phyloP scores from a whole-genome alignment of 805 yeast species.

The Hanseniaspora valbyensis region DNA sequence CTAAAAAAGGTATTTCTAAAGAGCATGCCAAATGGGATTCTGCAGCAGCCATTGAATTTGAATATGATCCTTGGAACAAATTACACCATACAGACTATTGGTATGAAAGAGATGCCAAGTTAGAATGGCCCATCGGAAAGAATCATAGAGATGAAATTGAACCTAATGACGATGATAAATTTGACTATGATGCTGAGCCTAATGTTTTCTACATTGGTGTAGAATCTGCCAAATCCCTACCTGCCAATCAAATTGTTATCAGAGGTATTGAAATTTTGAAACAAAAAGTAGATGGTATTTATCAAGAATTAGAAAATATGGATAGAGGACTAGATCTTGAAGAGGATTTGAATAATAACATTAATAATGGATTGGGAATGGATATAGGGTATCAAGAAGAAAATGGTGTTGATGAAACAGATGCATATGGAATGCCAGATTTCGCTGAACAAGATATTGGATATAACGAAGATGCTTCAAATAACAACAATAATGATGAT shows the following conservation, averaged over 20 bases:
- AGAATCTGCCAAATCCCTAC: conserved; percentile 82
- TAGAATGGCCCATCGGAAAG: conserved; percentile 85
- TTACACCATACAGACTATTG: conserved; percentile 90
- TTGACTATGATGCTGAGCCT: conserved; percentile 78
- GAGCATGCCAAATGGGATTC: conserved; percentile 99
- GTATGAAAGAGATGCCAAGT: conserved; percentile 81
- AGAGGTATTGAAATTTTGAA: conserved; percentile 79
- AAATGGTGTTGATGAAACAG: conserved; percentile 20
- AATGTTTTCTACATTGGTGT: conserved; percentile 73
- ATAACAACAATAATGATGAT: conserved; percentile 21
- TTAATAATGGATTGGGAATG: conserved; percentile 39
- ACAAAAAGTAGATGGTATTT: conserved; percentile 83
- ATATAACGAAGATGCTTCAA: conserved; percentile 22
- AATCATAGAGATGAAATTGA: conserved; percentile 95
- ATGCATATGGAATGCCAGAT: conserved; percentile 20
- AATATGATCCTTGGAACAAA: conserved; percentile 98
- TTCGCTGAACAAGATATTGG: conserved; percentile 22
- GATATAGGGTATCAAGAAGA: conserved; percentile 33
- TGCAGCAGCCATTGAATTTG: conserved; percentile 88
- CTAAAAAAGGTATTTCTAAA: conserved; percentile 93
- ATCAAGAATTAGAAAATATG: conserved; percentile 48
- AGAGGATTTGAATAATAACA: conserved; percentile 79
- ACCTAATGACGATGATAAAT: conserved; percentile 74
- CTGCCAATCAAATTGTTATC: conserved; percentile 79
- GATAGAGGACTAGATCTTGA: conserved; percentile 68